Base-by-base conservation (phyloP, 2,329 filamentous ascomycete genomes). In the Aspergillus pseudoglaucus region DNA sequence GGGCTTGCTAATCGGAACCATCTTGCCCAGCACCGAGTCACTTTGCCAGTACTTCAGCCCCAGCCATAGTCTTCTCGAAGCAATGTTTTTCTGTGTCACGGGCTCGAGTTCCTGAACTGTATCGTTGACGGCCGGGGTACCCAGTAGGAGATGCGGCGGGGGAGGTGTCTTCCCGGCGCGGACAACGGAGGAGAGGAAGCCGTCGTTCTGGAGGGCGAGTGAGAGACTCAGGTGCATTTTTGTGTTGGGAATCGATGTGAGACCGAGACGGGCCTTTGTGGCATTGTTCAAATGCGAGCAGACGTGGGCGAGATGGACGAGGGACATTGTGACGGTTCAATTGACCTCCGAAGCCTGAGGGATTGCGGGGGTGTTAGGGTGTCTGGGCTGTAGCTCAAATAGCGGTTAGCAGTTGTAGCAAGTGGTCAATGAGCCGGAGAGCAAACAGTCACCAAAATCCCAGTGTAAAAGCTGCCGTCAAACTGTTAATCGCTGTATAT, bases 221-320 rank as follows among this genome's bases (percentile, higher is more conserved):
- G 82, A 78, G 14, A 95, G 75, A 40, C 75, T 75, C 53, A 94
- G 82, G 75, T 93, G 90, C 65, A 90, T 82, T 57, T 90, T 90
- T 44, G 82, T 84, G 73, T 85, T 84, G 41, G 85, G 83, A 53
- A 95, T 79, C 6, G 88, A 94, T 27, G 90, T 95, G 44, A 95
- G 76, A 57, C 85, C 87, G 0, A 96, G 82, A 1, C 85, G 83
- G n/a, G 87, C 88, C 61, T 83, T 83, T 48, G 86, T 86, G 57
- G 87, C 88, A 75, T 96, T 96, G 69, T 93, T 88, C 48, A 96
- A 78, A 74, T 95, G 90, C 57, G 89, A 90, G 78, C 88, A 94
- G 72, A 90, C 82, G 75, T 91, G 76, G 60, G 82, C 79, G 55
- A 95, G 79, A 70, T 85, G 82, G 64, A 80, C 75, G 71, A 95